phyloP scores from a whole-genome alignment of 352 stramenopile species.

The Globisporangium acanthophoron region DNA sequence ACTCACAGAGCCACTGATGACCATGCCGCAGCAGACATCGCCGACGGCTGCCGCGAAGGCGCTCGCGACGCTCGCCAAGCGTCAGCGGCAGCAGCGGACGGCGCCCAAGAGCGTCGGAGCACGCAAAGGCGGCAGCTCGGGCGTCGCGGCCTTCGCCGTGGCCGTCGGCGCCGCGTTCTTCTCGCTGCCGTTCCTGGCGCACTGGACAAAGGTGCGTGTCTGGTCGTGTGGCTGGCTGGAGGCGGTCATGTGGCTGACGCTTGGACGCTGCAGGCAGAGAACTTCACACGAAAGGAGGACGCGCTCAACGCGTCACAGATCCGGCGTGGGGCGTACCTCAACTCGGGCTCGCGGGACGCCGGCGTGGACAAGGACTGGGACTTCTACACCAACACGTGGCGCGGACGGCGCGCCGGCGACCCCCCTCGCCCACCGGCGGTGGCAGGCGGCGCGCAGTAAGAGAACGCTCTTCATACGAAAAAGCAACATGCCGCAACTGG shows the following conservation, averaged over 20 bases:
- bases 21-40: no score
- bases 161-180: slow-evolving; percentile 59
- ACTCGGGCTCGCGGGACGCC: slow-evolving; percentile 71
- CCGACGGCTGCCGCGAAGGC: slow-evolving; percentile 4
- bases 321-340: slow-evolving; percentile 75
- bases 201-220: slow-evolving; percentile 52
- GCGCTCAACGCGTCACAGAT: slow-evolving; percentile 67
- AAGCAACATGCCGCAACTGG: neutral
- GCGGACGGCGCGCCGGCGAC: slow-evolving; percentile 35
- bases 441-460: neutral
- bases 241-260: neutral
- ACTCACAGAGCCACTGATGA: no score
- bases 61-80: slow-evolving; percentile 1
- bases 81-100: neutral
- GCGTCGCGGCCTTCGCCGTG: slow-evolving; percentile 37
- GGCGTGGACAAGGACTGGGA: slow-evolving; percentile 83
- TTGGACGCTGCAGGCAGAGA: slow-evolving; percentile 29
- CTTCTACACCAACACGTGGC: slow-evolving; percentile 59
- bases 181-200: slow-evolving; percentile 62
- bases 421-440: slow-evolving; percentile 12
- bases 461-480: neutral
- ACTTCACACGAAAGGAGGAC: slow-evolving; percentile 52
- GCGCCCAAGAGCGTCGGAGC: slow-evolving; percentile 1
- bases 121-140: slow-evolving; percentile 22
- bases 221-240: neutral